Base-by-base conservation (phyloP, 1,284 basidiomycete species). In the Phylloboletellus chloephorus region DNA sequence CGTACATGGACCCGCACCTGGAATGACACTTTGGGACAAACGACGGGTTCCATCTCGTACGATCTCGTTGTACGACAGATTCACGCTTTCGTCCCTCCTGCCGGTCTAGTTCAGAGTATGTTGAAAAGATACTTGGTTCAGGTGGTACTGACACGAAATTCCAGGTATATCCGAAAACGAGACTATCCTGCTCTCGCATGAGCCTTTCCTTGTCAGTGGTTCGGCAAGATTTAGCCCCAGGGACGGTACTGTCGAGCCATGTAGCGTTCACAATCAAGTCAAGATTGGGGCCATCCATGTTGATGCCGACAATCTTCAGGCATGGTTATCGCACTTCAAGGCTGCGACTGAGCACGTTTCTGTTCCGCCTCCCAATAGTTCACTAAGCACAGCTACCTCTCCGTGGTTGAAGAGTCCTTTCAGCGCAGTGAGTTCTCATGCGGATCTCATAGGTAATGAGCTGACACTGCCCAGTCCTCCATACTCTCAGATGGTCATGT, bases 1-100 rank as follows among this genome's bases (percentile, higher is more conserved):
- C 67, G 83, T 40, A 75, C 82, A 29, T 74, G 82, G 69, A 70
- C 68, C 11, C 67, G 81, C 43, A 77, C 82, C 28, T 74, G 82
- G 69, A 77, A 82, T 43, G 69, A 76, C 37, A 82, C 81, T 20
- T 74, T 81, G 67, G 82, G 79, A 16, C 70, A 69, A 35, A 78
- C 75, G 30, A 72, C 72, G 43, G 81, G 78, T 19, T 68, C 67
- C 13, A 72, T 72, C 2, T 68, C 68, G 2, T 56, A 83, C 35
- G 65, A 69, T 28, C 57, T 87, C 21, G 70, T 65, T 26, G 54
- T 82, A 33, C 65, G 66, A 32, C 68, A 72, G 39, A 58, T 84
- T 22, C 57, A 64, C 36, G 78, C 76, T 6, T 69, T 57, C 31
- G 68, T 59, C 23, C 48, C 57, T 8, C 32, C 38, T 15, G 44